phyloP scores from a whole-genome alignment of 2,329 filamentous ascomycete species.

The Trichophyton schoenleinii region DNA sequence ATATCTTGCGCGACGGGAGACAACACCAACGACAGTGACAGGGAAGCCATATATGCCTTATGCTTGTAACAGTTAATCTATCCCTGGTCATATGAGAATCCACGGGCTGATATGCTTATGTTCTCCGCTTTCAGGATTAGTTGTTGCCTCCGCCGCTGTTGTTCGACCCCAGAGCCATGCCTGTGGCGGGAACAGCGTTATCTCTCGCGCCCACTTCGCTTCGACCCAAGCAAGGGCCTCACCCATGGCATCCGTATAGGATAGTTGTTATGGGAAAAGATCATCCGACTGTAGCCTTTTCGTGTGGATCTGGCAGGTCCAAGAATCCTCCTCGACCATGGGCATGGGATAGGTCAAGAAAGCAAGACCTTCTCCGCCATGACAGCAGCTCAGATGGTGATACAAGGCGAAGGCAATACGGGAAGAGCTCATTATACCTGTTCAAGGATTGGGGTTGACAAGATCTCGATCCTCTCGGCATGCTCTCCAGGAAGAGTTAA shows the following conservation, averaged over 20 bases:
- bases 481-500: background rate
- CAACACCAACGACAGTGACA: background rate
- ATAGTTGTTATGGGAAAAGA: slow-evolving; percentile 10
- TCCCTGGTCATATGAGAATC: background rate
- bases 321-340: slow-evolving; percentile 14
- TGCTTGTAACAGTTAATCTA: too few species aligned
- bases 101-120: background rate
- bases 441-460: background rate
- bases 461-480: background rate
- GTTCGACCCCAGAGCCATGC: background rate
- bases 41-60: background rate
- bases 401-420: background rate
- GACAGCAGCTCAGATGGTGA: background rate
- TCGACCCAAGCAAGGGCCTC: background rate
- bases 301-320: slow-evolving; percentile 38
- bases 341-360: background rate
- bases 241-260: background rate
- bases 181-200: background rate
- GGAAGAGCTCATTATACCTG: background rate
- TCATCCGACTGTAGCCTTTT: slow-evolving; percentile 33
- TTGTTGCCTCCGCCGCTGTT: background rate
- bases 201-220: background rate
- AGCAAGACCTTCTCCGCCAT: background rate
- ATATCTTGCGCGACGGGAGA: background rate
- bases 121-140: background rate